These are phyloP conservation scores for Grigorovia jiainica DNA, from an alignment of 805 yeast genomes.

Conservation along the genomic window DNA sequence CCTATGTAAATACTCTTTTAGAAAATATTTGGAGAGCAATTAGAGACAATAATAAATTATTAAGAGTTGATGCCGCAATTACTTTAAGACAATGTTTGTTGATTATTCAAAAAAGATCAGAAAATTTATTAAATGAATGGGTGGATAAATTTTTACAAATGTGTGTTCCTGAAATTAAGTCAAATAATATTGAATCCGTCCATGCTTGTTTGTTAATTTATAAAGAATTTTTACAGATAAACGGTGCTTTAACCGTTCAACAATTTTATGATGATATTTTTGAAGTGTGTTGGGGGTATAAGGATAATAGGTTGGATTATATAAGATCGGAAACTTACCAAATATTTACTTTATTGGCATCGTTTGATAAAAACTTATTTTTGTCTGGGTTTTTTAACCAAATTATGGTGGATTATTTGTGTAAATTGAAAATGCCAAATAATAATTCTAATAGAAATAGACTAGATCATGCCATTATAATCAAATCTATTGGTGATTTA, in stretches of 20 bases:
- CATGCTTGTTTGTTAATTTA: conserved; percentile 78
- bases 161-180: conserved; percentile 42
- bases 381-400: conserved; percentile 72
- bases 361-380: conserved; percentile 61
- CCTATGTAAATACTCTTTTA: conserved; percentile 62
- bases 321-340: conserved; percentile 72
- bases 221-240: conserved; percentile 55
- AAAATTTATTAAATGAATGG: conserved; percentile 61
- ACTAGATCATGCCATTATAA: conserved; percentile 57
- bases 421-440: conserved; percentile 61
- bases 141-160: conserved; percentile 54
- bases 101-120: conserved; percentile 69
- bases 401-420: conserved; percentile 63
- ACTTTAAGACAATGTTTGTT: conserved; percentile 65
- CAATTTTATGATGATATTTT: conserved; percentile 65
- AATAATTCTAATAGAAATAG: conserved; percentile 3
- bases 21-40: conserved; percentile 79
- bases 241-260: conserved; percentile 59
- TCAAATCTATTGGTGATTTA: conserved; percentile 71
- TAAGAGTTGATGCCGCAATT: conserved; percentile 72
- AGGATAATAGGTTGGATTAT: conserved; percentile 59
- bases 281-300: conserved; percentile 60
- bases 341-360: conserved; percentile 69
- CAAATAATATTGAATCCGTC: conserved; percentile 47
- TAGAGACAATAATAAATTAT: conserved; percentile 57